Evolutionary conservation across 2,329 filamentous ascomycete genomes (phyloP), one percentile per base, ranked within the genome.

Genomic region (Aspergillus sp.): DNA sequence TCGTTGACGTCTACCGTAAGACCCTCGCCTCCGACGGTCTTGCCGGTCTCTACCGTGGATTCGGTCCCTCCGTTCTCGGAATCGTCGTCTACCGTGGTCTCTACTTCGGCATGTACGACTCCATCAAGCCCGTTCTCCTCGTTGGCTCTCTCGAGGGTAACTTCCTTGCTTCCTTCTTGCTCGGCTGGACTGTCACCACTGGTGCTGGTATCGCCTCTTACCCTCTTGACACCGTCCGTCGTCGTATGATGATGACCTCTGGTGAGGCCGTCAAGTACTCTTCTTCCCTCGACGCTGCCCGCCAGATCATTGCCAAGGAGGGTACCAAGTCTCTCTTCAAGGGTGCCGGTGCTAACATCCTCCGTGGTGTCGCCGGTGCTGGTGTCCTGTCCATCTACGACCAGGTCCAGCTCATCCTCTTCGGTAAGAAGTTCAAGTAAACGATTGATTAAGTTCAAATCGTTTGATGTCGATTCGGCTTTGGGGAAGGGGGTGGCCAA

Each of bases 41-140:
- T 79, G 87, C 85, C 71, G 93, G 93, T 94, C 90, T 98, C 70
- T 98, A 98, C 89, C 93, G 93, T 95, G 93, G 93, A 83, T 98
- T 98, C 88, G 90, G 90, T 83, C 93, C 94, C 74, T 98, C 93
- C 69, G 93, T 98, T 70, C 83, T 87, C 76, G 93, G 93, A 86
- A 98, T 98, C 76, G 77, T 98, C 68, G 93, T 98, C 79, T 98
- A 98, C 89, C 93, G 93, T 89, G 93, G 93, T 96, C 90, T 98
- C 67, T 98, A 98, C 90, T 98, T 98, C 87, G 93, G 93, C 74
- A 87, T 98, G 87, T 98, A 98, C 90, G 93, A 98, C 81, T 98
- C 93, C 65, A 85, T 98, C 83, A 98, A 98, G 90, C 93, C 93
- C 65, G 88, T 97, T 70, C 75, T 97, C 77, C 89, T 98, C 60